phyloP scores from a whole-genome alignment of 1,284 basidiomycete genomes.

The Bondarzewia mesenterica region DNA sequence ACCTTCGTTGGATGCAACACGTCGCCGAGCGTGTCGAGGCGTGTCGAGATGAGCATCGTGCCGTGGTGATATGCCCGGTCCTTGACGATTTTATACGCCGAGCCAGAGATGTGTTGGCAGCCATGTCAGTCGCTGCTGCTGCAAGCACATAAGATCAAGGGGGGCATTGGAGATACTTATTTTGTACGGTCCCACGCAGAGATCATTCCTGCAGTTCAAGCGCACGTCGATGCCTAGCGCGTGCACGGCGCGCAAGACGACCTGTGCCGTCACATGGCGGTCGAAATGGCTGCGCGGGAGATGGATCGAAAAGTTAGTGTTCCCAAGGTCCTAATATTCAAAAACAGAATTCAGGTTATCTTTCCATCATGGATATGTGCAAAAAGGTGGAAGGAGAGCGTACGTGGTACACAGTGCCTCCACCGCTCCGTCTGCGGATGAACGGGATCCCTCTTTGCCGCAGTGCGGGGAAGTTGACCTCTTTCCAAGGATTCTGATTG shows the following conservation, averaged over 20 bases:
- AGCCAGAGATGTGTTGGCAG: slow-evolving; percentile 79
- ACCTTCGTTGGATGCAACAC: slow-evolving; percentile 71
- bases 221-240: slow-evolving; percentile 64
- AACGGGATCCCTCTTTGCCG: slow-evolving; percentile 58
- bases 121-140: slow-evolving; percentile 7
- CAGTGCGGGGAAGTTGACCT: slow-evolving; percentile 70
- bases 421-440: slow-evolving; percentile 85
- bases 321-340: slow-evolving; percentile 96
- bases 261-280: slow-evolving; percentile 69
- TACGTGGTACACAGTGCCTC: slow-evolving; percentile 98
- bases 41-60: slow-evolving; percentile 93
- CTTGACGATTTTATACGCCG: slow-evolving; percentile 93
- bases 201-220: slow-evolving; percentile 89
- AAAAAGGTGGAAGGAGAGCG: slow-evolving; percentile 20
- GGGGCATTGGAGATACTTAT: slow-evolving; percentile 45
- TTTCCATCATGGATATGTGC: not conserved
- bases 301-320: slow-evolving; percentile 96
- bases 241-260: slow-evolving; percentile 77
- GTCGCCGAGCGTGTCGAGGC: slow-evolving; percentile 63
- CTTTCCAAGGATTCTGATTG: slow-evolving; percentile 99
- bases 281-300: slow-evolving; percentile 79
- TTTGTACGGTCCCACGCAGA: slow-evolving; percentile 79
- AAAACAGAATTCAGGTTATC: not conserved
- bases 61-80: slow-evolving; percentile 96
- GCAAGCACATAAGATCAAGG: slow-evolving; percentile 1